Base-by-base conservation (phyloP, 805 yeast genomes). In the Zygotorulaspora danielsina region DNA sequence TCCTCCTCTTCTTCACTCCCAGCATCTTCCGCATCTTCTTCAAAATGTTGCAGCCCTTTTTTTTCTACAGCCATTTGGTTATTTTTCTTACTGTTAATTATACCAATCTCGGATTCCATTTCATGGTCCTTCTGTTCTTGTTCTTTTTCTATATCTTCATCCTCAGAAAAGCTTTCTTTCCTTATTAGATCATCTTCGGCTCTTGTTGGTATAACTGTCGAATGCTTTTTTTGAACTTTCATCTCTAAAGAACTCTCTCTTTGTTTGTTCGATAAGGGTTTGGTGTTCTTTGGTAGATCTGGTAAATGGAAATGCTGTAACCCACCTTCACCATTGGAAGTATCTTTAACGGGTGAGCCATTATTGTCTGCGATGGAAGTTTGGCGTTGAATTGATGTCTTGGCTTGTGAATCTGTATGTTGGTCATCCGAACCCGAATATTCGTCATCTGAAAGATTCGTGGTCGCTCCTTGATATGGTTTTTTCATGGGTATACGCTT, bases 401-500 rank as follows among this genome's bases (percentile, higher is more conserved):
- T 38, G 4, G 29, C 36, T 10, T 39, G 40, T 9, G 21, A 34
- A 11, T 42, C 42, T 4, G 41, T 19, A 12, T 43, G 45, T 8
- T 49, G 50, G n/a, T 55, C 56, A 11, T 44, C 44, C 10, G 48
- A 44, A 9, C 52, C 37, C 9, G 44, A 36, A 31, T 38, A 25
- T 5, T 43, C 46, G 6, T 45, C 49, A 13, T 42, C 53, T 20
- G 42, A 39, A 20, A 26, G 38, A 17, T 35, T 39, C n/a, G 15
- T 37, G 16, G 40, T 38, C 19, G 24, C 36, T 34, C 46, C 53
- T 15, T 46, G 45, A 32, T 54, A 54, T 4, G 57, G 62, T 40
- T 59, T 57, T 37, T 63, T 63, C 64, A 61, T 63, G 8, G 67
- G 67, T 22, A 59, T 61, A 35, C 59, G 57, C 32, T 56, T 51